A percentile compares a stretch with the other conserved stretches of the same genome.
Conservation (phyloP, 371 early-diverging fungal genomes). For the Mucor circinelloides region DNA sequence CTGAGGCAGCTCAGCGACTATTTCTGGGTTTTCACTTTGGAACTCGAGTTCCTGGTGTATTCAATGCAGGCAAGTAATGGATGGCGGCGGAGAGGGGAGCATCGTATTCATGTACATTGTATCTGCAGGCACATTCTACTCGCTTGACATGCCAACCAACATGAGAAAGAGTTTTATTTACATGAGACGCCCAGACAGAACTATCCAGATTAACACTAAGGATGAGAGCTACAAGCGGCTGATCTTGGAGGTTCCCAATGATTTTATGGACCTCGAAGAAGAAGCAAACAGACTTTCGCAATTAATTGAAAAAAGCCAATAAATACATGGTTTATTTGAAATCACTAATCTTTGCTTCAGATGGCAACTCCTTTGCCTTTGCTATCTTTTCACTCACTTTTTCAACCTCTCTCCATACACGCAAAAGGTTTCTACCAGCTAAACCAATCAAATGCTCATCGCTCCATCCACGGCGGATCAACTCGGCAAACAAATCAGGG, state of each 20-base stretch:
- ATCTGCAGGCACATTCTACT: neutral
- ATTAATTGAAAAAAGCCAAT: neutral
- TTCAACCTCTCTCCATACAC: slow-evolving; percentile 56
- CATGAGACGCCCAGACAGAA: neutral
- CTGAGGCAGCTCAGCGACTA: neutral
- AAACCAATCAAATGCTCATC: slow-evolving; percentile 59
- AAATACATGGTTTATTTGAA: neutral
- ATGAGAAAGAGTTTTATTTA: neutral
- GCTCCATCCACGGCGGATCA: slow-evolving; percentile 61
- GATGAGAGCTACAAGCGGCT: neutral
- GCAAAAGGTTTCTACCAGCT: slow-evolving; percentile 55
- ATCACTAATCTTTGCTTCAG: slow-evolving; percentile 31
- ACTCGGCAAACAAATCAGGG: slow-evolving; percentile 63
- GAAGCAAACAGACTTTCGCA: neutral
- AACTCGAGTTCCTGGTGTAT: neutral
- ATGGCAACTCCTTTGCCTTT: slow-evolving; percentile 30
- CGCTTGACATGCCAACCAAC: neutral
- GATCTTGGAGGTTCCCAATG: neutral
- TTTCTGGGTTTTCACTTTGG: neutral
- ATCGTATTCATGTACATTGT: neutral
- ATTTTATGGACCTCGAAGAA: neutral
- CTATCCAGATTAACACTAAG: neutral
- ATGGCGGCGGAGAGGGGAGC: too few relatives aligned
- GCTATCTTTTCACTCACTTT: slow-evolving; percentile 33
- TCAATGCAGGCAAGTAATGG: neutral